Evolutionary conservation across 805 yeast genomes (phyloP).

Genomic region (Teunomyces barrocoloradensis): DNA sequence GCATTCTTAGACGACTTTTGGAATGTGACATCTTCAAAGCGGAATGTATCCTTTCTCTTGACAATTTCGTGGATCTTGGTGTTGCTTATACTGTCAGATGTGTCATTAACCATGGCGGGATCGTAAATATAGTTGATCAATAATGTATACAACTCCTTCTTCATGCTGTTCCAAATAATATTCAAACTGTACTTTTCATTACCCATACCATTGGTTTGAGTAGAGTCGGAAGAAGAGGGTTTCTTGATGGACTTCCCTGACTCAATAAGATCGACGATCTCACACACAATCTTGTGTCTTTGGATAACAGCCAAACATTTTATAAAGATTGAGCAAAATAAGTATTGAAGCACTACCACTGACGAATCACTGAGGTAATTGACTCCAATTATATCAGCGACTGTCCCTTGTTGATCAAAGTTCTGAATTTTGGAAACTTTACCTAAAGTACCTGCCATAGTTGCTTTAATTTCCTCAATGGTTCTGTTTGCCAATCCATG

Average conservation of each 20-base stretch:
- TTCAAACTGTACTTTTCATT: constrained; percentile 12
- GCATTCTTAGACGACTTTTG: constrained; percentile 23
- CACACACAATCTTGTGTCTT: constrained; percentile 64
- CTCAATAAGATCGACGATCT: constrained; percentile 43
- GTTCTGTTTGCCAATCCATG: constrained; percentile 60
- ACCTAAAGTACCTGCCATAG: constrained; percentile 41
- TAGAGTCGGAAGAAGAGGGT: constrained; percentile 8
- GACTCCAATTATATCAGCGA: constrained; percentile 23
- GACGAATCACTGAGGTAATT: constrained; percentile 44
- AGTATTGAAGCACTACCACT: constrained; percentile 59
- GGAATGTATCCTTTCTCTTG: constrained; percentile 23
- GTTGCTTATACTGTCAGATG: constrained; percentile 7
- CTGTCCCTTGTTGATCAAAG: constrained; percentile 20
- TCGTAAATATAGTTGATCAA: constrained; percentile 35
- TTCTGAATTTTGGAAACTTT: constrained; percentile 29
- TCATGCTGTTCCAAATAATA: constrained; percentile 29
- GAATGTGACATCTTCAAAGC: constrained; percentile 30
- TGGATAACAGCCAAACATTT: constrained; percentile 64
- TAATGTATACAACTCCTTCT: constrained; percentile 30
- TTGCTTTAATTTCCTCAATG: constrained; percentile 61
- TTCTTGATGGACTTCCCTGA: constrained; percentile 14
- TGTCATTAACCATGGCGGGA: constrained; percentile 1
- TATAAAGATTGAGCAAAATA: constrained; percentile 68
- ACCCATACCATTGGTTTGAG: neutral
- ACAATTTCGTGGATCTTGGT: constrained; percentile 22